Base-by-base conservation (phyloP, 2,329 filamentous ascomycete species). In the Emergomyces pasteurianus region DNA sequence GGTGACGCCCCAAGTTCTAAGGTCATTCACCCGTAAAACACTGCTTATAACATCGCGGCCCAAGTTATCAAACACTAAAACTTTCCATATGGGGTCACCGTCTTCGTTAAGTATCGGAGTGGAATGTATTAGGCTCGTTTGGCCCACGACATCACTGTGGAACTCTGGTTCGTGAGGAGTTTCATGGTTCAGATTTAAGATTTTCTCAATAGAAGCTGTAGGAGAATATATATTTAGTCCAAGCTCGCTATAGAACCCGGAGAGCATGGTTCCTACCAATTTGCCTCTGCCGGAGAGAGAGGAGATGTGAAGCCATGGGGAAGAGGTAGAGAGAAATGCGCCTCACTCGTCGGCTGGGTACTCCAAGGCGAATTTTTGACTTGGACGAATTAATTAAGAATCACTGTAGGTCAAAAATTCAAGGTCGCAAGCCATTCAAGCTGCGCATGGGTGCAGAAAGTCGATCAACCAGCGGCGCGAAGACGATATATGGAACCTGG, bases 11-110 rank as follows among this genome's bases (percentile, higher is more conserved):
- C 94, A 91, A 63, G 88, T 84, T 64, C 95, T 83, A 71, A 99
- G 79, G 76, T 99, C 94, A 71, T 91, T 96, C 64, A 99, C 94
- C 62, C 92, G 84, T 65, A 99, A 80, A 2, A 99, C 92, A 70
- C 92, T 96, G 78, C 91, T 96, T 70, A 99, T 96, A 62, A 99
- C 89, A 82, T 97, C 92, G 73, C 92, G 83, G 55, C 92, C 94
- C 67, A 87, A 77, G 67, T 92, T 88, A 75, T 99, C 95, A 72
- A 99, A 97, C 10, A 99, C 90, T 58, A 99, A 80, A 7, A 97
- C 89, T 75, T 97, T 97, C 92, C 92, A 97, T 77, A 96, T 92
- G 0, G 92, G 92, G 69, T 95, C 90, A 64, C 92, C 91, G 68
- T 95, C 87, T 54, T 89, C 82, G 67, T 91, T 91, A 63, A 96